A percentile compares a stretch with the other conserved stretches of the same genome.
phyloP scores from a whole-genome alignment of 805 yeast genomes.

The Nakazawaea laoshanensis region DNA sequence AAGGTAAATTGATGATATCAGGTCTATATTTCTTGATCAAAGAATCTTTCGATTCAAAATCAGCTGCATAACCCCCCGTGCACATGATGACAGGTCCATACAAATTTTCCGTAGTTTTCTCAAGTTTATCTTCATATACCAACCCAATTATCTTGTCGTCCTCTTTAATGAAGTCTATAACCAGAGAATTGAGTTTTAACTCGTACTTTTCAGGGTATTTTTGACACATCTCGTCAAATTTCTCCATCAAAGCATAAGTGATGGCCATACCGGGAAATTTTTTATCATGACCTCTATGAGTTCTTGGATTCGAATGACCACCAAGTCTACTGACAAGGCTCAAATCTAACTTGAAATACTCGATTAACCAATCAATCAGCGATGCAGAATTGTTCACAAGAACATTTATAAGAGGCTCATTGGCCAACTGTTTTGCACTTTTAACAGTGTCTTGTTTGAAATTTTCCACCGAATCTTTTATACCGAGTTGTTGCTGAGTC shows the following conservation, averaged over 20 bases:
- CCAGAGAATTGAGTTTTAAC: conserved; percentile 24
- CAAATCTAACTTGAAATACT: conserved; percentile 51
- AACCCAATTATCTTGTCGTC: conserved; percentile 19
- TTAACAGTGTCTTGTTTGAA: conserved; percentile 61
- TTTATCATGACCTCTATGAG: conserved; percentile 70
- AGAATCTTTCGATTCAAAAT: conserved; percentile 36
- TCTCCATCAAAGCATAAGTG: conserved; percentile 43
- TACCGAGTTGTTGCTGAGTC: conserved; percentile 41
- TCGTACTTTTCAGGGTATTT: conserved; percentile 29
- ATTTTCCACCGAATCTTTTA: conserved; percentile 47
- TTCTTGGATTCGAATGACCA: conserved; percentile 74
- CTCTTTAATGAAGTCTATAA: conserved; percentile 27
- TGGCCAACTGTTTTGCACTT: conserved; percentile 57
- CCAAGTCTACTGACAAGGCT: conserved; percentile 69
- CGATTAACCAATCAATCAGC: conserved; percentile 70
- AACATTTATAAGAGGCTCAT: conserved; percentile 47
- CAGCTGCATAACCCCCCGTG: conserved; percentile 65
- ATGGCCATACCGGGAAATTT: conserved; percentile 63
- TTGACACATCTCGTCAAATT: conserved; percentile 35
- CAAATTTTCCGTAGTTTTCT: conserved; percentile 18
- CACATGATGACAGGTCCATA: conserved; percentile 54
- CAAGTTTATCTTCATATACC: conserved; percentile 20
- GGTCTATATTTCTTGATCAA: conserved; percentile 49
- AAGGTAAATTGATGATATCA: conserved; percentile 45
- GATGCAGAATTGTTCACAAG: conserved; percentile 53